phyloP scores from a whole-genome alignment of 352 stramenopile genomes.

The Phytophthora pistaciae region DNA sequence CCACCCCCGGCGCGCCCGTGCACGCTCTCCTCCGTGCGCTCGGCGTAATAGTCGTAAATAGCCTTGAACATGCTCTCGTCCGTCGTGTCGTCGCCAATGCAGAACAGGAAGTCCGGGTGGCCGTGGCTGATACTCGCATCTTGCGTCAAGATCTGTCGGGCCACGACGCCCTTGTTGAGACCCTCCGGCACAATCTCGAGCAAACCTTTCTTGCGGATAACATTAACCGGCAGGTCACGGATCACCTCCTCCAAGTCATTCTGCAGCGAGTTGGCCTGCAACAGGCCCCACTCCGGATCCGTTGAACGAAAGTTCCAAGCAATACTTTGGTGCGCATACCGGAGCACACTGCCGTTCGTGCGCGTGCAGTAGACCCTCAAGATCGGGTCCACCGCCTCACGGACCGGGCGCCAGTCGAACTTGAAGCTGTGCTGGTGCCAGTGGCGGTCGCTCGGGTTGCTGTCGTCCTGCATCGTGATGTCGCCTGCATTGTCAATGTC shows the following conservation, averaged over 20 bases:
- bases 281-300: constrained; percentile 97
- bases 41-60: constrained; percentile 93
- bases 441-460: constrained; percentile 45
- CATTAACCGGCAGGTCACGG: constrained; percentile 74
- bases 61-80: constrained; percentile 99
- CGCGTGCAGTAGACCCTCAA: constrained; percentile 96
- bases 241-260: constrained; percentile 85
- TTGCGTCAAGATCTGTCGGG: constrained; percentile 95
- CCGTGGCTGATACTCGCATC: constrained; percentile 75
- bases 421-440: constrained; percentile 87
- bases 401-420: constrained; percentile 94
- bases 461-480: constrained; percentile 33
- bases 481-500: constrained; percentile 54
- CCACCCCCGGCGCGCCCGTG: constrained; percentile 50
- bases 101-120: constrained; percentile 96
- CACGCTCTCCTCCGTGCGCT: constrained; percentile 85
- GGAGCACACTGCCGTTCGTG: constrained; percentile 96
- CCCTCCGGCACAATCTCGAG: constrained; percentile 96
- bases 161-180: constrained; percentile 97
- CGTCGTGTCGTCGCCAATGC: constrained; percentile 97
- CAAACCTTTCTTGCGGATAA: constrained; percentile 92
- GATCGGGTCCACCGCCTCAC: constrained; percentile 93
- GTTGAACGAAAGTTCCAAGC: constrained; percentile 98
- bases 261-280: constrained; percentile 95
- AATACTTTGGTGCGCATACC: constrained; percentile 95